These are phyloP conservation scores for Didymella lethalis DNA, from an alignment of 2,329 filamentous ascomycete species.

Conservation along the genomic window DNA sequence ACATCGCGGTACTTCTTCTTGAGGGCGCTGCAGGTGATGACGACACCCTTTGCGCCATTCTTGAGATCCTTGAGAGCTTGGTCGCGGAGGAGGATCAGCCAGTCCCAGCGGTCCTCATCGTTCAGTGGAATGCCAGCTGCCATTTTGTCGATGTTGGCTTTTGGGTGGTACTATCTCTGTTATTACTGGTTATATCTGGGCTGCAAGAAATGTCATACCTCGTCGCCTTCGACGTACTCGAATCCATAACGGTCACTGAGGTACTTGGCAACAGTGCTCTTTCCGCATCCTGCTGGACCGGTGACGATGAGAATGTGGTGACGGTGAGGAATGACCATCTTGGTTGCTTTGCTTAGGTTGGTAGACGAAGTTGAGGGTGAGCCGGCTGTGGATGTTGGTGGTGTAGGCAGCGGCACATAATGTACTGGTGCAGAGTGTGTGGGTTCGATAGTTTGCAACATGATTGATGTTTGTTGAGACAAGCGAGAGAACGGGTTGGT, in stretches of 20 bases:
- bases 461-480: conserved; percentile 26
- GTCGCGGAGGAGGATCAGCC: conserved; percentile 69
- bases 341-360: conserved; percentile 25
- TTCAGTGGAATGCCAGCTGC: conserved; percentile 80
- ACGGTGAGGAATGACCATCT: conserved; percentile 47
- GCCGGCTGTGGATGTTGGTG: conserved; percentile 39
- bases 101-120: conserved; percentile 96
- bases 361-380: conserved; percentile 36
- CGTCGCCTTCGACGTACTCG: conserved; percentile 61
- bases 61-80: conserved; percentile 51
- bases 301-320: conserved; percentile 62
- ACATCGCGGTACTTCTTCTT: conserved; percentile 95
- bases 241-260: conserved; percentile 55
- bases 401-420: conserved; percentile 43
- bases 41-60: conserved; percentile 66
- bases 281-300: conserved; percentile 63
- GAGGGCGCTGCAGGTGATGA: conserved; percentile 93
- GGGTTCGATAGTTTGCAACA: conserved; percentile 49
- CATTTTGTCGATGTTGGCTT: conserved; percentile 79
- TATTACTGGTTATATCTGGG: neutral
- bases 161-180: conserved; percentile 56
- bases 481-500: conserved; percentile 7
- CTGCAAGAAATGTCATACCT: conserved; percentile 46
- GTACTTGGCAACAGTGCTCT: conserved; percentile 60
- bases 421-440: conserved; percentile 37